phyloP scores from a whole-genome alignment of 305 asterid genomes.

The Andrographis paniculata region DNA sequence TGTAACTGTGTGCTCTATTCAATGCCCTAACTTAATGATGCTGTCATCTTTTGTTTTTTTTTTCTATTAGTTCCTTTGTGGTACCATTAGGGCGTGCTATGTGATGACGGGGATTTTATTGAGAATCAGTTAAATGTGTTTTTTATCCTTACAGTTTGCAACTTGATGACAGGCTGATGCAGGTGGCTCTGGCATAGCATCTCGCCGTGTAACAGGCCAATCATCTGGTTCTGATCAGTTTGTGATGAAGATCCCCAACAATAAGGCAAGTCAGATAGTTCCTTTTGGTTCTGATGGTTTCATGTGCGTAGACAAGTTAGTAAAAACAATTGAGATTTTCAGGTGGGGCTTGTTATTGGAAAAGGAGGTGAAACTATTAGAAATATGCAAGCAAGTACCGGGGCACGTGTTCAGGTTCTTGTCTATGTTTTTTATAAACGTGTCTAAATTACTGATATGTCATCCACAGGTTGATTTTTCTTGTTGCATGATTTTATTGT shows the following conservation, averaged over 20 bases:
- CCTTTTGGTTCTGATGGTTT: conserved; percentile 7
- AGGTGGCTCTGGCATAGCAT: conserved; percentile 71
- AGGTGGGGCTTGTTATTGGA: conserved; percentile 85
- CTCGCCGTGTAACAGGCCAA: conserved; percentile 61
- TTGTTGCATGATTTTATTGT: conserved; percentile 1
- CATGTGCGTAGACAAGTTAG: not conserved
- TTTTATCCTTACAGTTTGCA: conserved; percentile 1
- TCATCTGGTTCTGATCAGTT: conserved; percentile 68
- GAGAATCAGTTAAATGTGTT: not conserved
- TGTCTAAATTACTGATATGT: too few relatives aligned
- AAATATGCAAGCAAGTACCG: conserved; percentile 74
- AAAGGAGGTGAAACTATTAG: conserved; percentile 96
- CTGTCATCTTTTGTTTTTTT: not conserved
- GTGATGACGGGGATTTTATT: not conserved
- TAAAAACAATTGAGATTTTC: not conserved
- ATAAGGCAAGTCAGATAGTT: conserved; percentile 45
- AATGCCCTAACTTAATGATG: not conserved
- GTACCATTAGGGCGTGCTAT: not conserved
- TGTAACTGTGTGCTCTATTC: not conserved
- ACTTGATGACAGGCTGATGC: conserved; percentile 38
- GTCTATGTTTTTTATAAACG: too few relatives aligned
- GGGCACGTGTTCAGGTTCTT: conserved; percentile 87
- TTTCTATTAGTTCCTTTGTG: not conserved
- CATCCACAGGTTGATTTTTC: not conserved
- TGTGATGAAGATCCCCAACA: conserved; percentile 65